Conservation (phyloP, 2,329 filamentous ascomycete species). For the Coniochaeta sp. region DNA sequence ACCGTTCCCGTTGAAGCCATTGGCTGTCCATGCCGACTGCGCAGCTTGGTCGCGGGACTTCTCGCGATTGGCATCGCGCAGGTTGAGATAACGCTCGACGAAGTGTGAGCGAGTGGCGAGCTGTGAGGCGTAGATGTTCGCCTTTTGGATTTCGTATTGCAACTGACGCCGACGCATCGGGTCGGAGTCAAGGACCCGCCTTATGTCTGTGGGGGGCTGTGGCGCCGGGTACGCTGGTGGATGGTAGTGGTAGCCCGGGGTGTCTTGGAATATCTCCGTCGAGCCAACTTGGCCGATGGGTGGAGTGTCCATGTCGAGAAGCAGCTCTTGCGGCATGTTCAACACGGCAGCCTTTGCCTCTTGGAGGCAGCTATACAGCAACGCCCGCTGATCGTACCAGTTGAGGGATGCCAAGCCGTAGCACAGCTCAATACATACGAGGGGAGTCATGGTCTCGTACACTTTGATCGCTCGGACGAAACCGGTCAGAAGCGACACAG, state of each 20-base stretch:
- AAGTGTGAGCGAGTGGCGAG: conserved; percentile 76
- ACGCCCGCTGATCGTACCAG: conserved; percentile 68
- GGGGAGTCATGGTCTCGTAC: conserved; percentile 70
- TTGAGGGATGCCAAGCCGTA: conserved; percentile 73
- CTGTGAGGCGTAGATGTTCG: conserved; percentile 79
- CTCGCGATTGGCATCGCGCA: conserved; percentile 48
- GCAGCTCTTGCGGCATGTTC: conserved; percentile 60
- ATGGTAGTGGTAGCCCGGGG: conserved; percentile 42
- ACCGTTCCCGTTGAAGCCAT: background rate
- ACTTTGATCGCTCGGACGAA: conserved; percentile 76
- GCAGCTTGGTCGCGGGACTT: background rate
- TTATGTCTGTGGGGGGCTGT: conserved; percentile 41
- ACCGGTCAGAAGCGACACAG: conserved; percentile 64
- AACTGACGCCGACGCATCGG: conserved; percentile 46
- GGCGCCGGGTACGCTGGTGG: conserved; percentile 40
- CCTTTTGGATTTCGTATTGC: conserved; percentile 86
- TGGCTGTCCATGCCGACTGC: background rate
- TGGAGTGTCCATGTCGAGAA: conserved; percentile 33
- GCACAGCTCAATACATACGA: conserved; percentile 73
- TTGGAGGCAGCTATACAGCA: conserved; percentile 63
- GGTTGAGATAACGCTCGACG: conserved; percentile 76
- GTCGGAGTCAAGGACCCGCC: conserved; percentile 39
- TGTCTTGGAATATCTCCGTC: conserved; percentile 30
- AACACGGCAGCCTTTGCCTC: conserved; percentile 63
- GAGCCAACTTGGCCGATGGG: conserved; percentile 16